A percentile compares a stretch with the other conserved stretches of the same genome.
Evolutionary conservation across 805 yeast genomes (phyloP).

Genomic region (Pichia exigua): DNA sequence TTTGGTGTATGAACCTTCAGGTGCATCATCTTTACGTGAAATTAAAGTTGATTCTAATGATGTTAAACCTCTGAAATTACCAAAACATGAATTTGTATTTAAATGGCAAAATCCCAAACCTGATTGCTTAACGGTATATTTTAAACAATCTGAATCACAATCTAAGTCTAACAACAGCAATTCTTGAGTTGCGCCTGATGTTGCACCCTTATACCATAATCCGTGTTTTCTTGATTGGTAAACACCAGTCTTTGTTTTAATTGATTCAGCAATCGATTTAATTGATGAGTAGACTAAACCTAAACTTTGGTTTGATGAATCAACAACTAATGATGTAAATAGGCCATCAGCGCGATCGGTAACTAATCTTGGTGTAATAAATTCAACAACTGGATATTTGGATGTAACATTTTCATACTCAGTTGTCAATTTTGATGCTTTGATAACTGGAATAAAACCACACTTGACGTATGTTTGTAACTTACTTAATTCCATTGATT

Average conservation of each 20-base stretch:
- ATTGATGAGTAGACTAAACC: slow-evolving; percentile 88
- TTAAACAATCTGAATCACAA: slow-evolving; percentile 88
- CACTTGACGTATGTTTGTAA: slow-evolving; percentile 3
- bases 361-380: slow-evolving; percentile 44
- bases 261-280: slow-evolving; percentile 75
- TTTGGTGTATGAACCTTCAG: slow-evolving; percentile 90
- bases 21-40: slow-evolving; percentile 61
- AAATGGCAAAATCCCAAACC: slow-evolving; percentile 93
- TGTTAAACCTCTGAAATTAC: slow-evolving; percentile 56
- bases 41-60: slow-evolving; percentile 60
- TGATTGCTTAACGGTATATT: slow-evolving; percentile 75
- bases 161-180: slow-evolving; percentile 62
- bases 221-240: slow-evolving; percentile 91
- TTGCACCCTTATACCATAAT: slow-evolving; percentile 91
- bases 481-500: not conserved
- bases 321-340: slow-evolving; percentile 76
- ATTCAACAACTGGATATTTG: slow-evolving; percentile 25
- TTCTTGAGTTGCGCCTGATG: slow-evolving; percentile 92
- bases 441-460: slow-evolving; percentile 32
- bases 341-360: slow-evolving; percentile 87
- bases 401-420: slow-evolving; percentile 25
- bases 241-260: slow-evolving; percentile 77
- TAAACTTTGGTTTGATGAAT: slow-evolving; percentile 57
- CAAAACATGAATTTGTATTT: slow-evolving; percentile 75
- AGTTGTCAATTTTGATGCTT: slow-evolving; percentile 25